Evolutionary conservation across 129 eudicot species (phyloP), one percentile per base, ranked within the genome.

Genomic region (Ambrosia artemisiifolia): DNA sequence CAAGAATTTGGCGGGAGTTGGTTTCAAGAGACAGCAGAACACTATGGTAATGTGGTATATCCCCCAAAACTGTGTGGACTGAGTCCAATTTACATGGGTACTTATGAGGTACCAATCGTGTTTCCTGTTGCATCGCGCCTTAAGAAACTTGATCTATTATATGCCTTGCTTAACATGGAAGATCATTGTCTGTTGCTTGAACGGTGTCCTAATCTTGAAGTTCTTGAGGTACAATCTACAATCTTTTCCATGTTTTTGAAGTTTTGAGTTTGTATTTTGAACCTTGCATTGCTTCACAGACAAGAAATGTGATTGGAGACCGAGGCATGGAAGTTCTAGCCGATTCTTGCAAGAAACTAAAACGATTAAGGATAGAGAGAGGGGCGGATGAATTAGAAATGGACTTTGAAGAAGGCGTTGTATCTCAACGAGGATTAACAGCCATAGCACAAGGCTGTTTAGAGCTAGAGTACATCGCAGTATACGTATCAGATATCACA

Each of bases 1-100:
- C 88, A 88, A 79, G 97, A 88, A 76, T 91, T 91, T 79, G 81
- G 88, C 54, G 97, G 97, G 5, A 89, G 88, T 74, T 86, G 85
- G 63, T 79, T 86, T 44, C 78, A 74, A 65, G 87, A 71, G 17
- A 82, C 80, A 42, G 83, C 84, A 12, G 90, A 78, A 74, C 69
- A 49, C 47, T 86, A 88, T 50, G 48, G 63, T 50, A 67, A 66
- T 70, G 75, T 88, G 48, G 61, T 72, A n/a, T 83, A 86, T 47
- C 93, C 96, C n/a, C 69, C 85, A 12, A 79, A 48, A 67, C 81
- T 91, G 53, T 80, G 87, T 65, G 79, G 72, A 33, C 75, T 91
- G 83, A 88, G 88, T 71, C 63, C 88, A 40, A 84, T 78, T 18
- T 88, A 86, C 82, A 57, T 91, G 84, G 84, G 93, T 35, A 84